Evolutionary conservation across 768 basidiomycete genomes (phyloP).

Genomic region (Russula vinacea): DNA sequence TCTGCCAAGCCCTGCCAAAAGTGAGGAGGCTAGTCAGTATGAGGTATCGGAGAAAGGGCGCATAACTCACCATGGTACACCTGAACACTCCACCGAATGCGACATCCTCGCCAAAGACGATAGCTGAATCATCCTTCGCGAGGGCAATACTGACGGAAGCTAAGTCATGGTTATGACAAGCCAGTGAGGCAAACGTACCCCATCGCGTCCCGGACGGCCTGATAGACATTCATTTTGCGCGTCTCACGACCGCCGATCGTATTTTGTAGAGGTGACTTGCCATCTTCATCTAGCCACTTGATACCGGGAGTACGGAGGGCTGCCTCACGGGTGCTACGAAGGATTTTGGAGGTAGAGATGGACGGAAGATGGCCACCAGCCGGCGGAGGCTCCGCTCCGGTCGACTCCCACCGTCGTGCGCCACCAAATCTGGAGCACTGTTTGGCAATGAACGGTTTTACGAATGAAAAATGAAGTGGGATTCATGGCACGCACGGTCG

Average conservation of each 20-base stretch:
- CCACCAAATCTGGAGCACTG: slow-evolving; percentile 17
- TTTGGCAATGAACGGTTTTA: slow-evolving; percentile 1
- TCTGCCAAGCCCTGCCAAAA: slow-evolving; percentile 73
- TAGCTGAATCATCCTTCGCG: slow-evolving; percentile 78
- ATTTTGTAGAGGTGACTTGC: slow-evolving; percentile 41
- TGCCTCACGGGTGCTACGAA: slow-evolving; percentile 62
- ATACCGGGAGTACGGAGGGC: slow-evolving; percentile 72
- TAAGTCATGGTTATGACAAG: slow-evolving; percentile 8
- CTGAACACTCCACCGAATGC: slow-evolving; percentile 94
- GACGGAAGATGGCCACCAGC: slow-evolving; percentile 75
- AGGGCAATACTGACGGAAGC: slow-evolving; percentile 61
- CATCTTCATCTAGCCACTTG: slow-evolving; percentile 64
- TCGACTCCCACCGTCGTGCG: slow-evolving; percentile 31
- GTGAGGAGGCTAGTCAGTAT: background rate
- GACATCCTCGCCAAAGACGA: slow-evolving; percentile 90
- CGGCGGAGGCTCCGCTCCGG: slow-evolving; percentile 60
- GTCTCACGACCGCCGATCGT: slow-evolving; percentile 78
- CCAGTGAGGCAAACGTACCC: slow-evolving; percentile 46
- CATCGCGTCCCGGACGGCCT: slow-evolving; percentile 88
- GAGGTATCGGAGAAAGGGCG: background rate
- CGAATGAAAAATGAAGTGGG: slow-evolving; percentile 6
- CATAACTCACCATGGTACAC: slow-evolving; percentile 72
- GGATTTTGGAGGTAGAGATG: slow-evolving; percentile 64
- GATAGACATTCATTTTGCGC: slow-evolving; percentile 93
- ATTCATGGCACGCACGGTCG: slow-evolving; percentile 13